phyloP scores from a whole-genome alignment of 768 basidiomycete species.

The Pholiota microspora region DNA sequence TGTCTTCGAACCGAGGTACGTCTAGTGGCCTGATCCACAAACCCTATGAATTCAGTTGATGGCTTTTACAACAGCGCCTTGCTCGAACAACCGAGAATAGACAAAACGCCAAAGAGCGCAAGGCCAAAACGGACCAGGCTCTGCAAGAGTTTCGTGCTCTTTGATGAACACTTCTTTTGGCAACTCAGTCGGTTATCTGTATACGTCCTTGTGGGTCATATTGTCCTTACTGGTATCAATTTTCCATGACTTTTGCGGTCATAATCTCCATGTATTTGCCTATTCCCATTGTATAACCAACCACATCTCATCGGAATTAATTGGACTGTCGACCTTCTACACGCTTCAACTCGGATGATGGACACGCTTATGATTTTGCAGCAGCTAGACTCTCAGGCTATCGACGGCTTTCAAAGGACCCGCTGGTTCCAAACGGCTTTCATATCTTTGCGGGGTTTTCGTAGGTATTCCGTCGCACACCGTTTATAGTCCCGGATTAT shows the following conservation, averaged over 20 bases:
- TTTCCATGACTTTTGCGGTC: neutral
- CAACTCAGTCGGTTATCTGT: neutral
- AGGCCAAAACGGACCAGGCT: slow-evolving; percentile 55
- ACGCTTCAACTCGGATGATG: neutral
- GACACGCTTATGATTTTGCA: neutral
- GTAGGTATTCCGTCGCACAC: neutral
- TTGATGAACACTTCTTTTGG: slow-evolving; percentile 13
- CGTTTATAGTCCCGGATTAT: neutral
- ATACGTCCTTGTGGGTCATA: neutral
- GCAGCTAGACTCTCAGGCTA: slow-evolving; percentile 4
- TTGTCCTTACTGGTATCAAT: neutral
- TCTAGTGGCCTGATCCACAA: slow-evolving; percentile 5
- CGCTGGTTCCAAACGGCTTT: no score
- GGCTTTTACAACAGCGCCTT: slow-evolving; percentile 43
- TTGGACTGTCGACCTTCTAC: neutral
- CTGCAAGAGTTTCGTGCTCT: slow-evolving; percentile 58
- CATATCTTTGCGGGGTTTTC: neutral
- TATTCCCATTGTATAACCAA: slow-evolving; percentile 4
- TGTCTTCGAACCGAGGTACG: slow-evolving; percentile 73
- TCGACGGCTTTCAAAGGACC: neutral
- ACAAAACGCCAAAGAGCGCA: slow-evolving; percentile 55
- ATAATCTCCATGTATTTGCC: slow-evolving; percentile 1
- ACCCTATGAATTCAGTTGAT: slow-evolving; percentile 8
- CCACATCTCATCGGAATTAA: slow-evolving; percentile 5
- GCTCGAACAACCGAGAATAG: slow-evolving; percentile 60